Evolutionary conservation across 2,329 filamentous ascomycete genomes (phyloP).

Genomic region (Colletotrichum trifolii): DNA sequence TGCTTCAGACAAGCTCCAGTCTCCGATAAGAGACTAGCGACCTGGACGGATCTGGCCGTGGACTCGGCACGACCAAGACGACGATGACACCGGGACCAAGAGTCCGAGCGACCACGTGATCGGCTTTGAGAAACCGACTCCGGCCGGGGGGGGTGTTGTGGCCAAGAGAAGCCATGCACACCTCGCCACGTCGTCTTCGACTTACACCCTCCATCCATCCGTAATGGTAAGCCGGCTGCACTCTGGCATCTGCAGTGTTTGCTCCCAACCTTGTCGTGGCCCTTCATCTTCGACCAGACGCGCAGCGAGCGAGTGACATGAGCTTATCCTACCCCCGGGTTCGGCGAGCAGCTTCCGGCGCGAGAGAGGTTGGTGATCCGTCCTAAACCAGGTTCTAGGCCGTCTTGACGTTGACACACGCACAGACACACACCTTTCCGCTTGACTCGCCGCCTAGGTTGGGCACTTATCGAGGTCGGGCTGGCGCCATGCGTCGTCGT

Average conservation of each 20-base stretch:
- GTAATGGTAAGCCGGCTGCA: neutral
- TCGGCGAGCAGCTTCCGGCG: neutral
- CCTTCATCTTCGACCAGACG: constrained; percentile 3
- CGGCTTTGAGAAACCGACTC: constrained; percentile 36
- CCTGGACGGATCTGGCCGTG: constrained; percentile 7
- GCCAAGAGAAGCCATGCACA: constrained; percentile 9
- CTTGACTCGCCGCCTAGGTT: neutral
- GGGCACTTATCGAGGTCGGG: constrained; percentile 14
- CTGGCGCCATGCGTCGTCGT: neutral
- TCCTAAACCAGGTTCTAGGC: constrained; percentile 1
- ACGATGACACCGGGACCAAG: constrained; percentile 3
- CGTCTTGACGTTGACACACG: neutral
- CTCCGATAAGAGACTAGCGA: constrained; percentile 16
- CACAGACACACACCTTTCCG: neutral
- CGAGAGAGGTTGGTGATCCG: constrained; percentile 1
- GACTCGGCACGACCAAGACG: constrained; percentile 9
- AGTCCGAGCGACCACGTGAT: constrained; percentile 39
- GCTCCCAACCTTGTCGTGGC: neutral
- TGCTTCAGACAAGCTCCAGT: neutral
- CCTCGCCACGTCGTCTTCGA: constrained; percentile 22
- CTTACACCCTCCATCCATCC: constrained; percentile 20
- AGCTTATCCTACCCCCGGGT: constrained; percentile 10
- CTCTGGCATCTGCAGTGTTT: neutral
- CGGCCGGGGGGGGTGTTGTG: constrained; percentile 30
- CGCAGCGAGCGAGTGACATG: constrained; percentile 10